These are phyloP conservation scores for Chrysochromulina parva DNA, from an alignment of 78 protist species.

Conservation along the genomic window DNA sequence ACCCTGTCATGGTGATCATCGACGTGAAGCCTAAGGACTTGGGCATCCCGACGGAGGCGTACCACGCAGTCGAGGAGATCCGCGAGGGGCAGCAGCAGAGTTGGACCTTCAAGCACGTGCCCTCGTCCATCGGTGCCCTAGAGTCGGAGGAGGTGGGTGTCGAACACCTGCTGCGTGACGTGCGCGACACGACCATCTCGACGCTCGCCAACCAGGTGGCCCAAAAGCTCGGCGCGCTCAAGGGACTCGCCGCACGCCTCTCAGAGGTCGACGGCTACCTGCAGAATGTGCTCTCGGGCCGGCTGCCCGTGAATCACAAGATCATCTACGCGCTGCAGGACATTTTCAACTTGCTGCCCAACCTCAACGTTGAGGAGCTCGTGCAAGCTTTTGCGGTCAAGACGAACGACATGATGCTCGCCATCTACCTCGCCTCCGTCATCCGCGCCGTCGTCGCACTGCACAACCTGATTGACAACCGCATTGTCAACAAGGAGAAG, in stretches of 20 bases:
- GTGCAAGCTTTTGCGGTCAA: constrained; percentile 69
- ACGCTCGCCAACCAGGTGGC: constrained; percentile 58
- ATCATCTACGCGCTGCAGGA: constrained; percentile 88
- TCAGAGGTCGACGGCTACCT: constrained; percentile 64
- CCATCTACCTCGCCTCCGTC: constrained; percentile 83
- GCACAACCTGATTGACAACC: constrained; percentile 92
- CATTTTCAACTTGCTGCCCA: constrained; percentile 91
- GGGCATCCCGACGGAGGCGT: constrained; percentile 72
- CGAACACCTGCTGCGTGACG: constrained; percentile 91
- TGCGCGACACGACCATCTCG: constrained; percentile 86
- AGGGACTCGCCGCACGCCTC: constrained; percentile 57
- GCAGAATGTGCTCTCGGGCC: constrained; percentile 44
- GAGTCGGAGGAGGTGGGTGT: constrained; percentile 98
- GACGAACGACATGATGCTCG: constrained; percentile 85
- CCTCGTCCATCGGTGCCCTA: constrained; percentile 84
- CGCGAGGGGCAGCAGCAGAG: constrained; percentile 30
- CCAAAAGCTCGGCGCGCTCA: constrained; percentile 70
- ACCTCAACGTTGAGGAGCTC: constrained; percentile 62
- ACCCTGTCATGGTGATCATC: constrained; percentile 86
- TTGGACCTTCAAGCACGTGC: constrained; percentile 86
- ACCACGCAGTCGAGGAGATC: constrained; percentile 74
- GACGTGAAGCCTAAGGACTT: constrained; percentile 73
- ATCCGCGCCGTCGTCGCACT: constrained; percentile 91
- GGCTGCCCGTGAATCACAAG: constrained; percentile 87
- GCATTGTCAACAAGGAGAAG: constrained; percentile 38